phyloP scores from a whole-genome alignment of 257 asterid genomes.

The Solanum chmielewskii region DNA sequence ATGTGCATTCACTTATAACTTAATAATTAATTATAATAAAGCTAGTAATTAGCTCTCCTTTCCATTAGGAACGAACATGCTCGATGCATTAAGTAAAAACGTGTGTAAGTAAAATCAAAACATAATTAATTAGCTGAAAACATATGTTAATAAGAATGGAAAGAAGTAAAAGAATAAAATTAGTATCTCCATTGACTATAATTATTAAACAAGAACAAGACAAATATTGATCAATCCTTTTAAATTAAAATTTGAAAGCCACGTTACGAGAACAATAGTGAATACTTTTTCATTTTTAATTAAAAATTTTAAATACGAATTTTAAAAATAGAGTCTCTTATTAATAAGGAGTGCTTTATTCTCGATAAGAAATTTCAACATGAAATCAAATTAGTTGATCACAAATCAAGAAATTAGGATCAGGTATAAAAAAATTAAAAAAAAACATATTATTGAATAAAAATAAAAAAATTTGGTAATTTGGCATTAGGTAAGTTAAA shows the following conservation, averaged over 20 bases:
- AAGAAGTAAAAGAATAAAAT: background rate
- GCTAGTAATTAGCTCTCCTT: background rate
- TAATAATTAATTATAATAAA: background rate
- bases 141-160: background rate
- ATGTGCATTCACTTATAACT: background rate
- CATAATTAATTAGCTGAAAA: background rate
- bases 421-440: too few relatives aligned
- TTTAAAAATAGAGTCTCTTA: too few relatives aligned
- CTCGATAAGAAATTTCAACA: background rate
- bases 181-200: background rate
- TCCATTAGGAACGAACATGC: background rate
- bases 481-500: background rate
- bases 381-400: background rate
- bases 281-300: too few relatives aligned
- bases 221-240: background rate
- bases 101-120: background rate
- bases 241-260: background rate
- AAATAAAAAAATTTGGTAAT: background rate
- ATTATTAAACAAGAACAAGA: background rate
- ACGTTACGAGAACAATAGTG: background rate
- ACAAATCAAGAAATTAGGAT: background rate
- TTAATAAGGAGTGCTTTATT: background rate
- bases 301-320: too few relatives aligned
- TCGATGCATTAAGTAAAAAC: background rate
- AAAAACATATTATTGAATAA: background rate